Percentiles rank a stretch among this genome's conserved stretches.
phyloP scores from a whole-genome alignment of 805 yeast genomes.

The Candida palmyrensis region DNA sequence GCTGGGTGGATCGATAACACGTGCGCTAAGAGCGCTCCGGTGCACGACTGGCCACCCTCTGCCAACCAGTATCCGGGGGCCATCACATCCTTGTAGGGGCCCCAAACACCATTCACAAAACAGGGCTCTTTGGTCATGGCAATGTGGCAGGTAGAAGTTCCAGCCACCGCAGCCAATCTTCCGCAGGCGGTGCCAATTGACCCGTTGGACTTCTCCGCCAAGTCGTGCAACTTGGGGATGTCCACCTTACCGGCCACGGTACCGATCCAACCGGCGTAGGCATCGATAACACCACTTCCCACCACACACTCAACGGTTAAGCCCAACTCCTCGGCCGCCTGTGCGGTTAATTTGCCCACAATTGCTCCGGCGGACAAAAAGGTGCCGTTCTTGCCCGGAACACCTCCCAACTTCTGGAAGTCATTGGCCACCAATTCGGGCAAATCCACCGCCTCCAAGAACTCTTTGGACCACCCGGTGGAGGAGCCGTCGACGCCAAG shows the following conservation, averaged over 20 bases:
- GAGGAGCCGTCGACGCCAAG: constrained; percentile 81
- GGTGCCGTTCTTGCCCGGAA: constrained; percentile 63
- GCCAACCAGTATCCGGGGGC: constrained; percentile 92
- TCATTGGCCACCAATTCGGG: constrained; percentile 74
- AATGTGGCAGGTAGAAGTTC: constrained; percentile 96
- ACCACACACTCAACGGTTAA: constrained; percentile 75
- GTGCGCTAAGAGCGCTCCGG: constrained; percentile 90
- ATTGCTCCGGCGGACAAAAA: constrained; percentile 86
- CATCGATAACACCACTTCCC: constrained; percentile 95
- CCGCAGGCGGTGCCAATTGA: constrained; percentile 62
- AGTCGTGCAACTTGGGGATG: constrained; percentile 46
- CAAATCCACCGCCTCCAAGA: constrained; percentile 62
- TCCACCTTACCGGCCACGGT: constrained; percentile 91
- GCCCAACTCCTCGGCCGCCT: constrained; percentile 80
- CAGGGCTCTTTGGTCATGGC: constrained; percentile 79
- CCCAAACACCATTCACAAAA: constrained; percentile 97
- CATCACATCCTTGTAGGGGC: constrained; percentile 91
- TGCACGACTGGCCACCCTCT: constrained; percentile 98
- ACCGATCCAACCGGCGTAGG: constrained; percentile 98
- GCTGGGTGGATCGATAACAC: constrained; percentile 90
- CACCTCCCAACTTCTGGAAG: constrained; percentile 79
- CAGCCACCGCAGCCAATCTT: constrained; percentile 95
- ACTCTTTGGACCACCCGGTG: constrained; percentile 88
- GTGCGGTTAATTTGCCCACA: constrained; percentile 64
- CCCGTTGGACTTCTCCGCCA: constrained; percentile 38